phyloP scores from a whole-genome alignment of 2,329 filamentous ascomycete species.

The Colletotrichum ledebouriae region DNA sequence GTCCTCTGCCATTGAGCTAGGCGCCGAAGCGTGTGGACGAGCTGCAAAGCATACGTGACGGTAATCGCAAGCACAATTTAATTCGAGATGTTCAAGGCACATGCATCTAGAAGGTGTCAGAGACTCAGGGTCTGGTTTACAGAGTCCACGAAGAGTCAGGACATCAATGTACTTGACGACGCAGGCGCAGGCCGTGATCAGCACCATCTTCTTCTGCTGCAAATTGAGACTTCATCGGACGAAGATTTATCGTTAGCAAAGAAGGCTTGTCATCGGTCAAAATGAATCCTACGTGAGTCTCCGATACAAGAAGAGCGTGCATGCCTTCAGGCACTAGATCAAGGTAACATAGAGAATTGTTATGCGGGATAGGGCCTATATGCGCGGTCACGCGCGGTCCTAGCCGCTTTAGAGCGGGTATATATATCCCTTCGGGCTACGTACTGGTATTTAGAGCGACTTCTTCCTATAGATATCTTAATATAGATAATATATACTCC shows the following conservation, averaged over 20 bases:
- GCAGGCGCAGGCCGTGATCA: constrained; percentile 42
- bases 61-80: constrained; percentile 45
- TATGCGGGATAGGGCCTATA: no score
- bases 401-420: no score
- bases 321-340: constrained; percentile 59
- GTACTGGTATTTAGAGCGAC: no score
- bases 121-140: no score
- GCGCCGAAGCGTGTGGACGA: no score
- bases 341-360: constrained; percentile 57
- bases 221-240: constrained; percentile 41
- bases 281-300: no score
- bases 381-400: no score
- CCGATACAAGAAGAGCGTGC: constrained; percentile 54
- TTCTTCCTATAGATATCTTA: no score
- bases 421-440: no score
- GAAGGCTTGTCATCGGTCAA: no score
- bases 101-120: constrained; percentile 39
- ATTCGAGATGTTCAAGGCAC: constrained; percentile 42
- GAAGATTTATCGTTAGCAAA: no score
- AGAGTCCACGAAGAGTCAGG: background rate
- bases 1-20: constrained; percentile 31
- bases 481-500: no score
- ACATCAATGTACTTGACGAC: constrained; percentile 38
- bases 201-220: constrained; percentile 43
- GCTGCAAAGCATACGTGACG: constrained; percentile 41